Evolutionary conservation across 306 rosid species (phyloP), one percentile per base, ranked within the genome.

Genomic region (Lathyrus oleraceus): DNA sequence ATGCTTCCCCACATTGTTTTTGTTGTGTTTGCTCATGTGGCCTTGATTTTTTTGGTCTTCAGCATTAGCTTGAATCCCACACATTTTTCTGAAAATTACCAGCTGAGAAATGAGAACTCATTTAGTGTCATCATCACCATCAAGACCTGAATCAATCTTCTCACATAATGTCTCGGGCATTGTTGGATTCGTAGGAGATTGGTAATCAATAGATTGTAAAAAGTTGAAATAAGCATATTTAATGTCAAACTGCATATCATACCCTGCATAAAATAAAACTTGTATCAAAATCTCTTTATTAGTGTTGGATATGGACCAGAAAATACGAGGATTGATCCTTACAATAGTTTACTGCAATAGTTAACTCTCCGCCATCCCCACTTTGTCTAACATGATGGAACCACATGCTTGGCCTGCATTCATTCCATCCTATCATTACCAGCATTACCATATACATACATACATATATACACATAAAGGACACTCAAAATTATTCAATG

Each of bases 321-420:
- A 43, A 62, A 7, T 17, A 40, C 14, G 3, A 65, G 73, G 17
- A 20, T 71, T 56, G 73, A 58, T 70, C 69, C 90, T 84, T 78
- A 88, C 95, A 91, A 58, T 91, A 91, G 64, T 88, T 91, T 48
- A 91, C 81, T 40, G 97, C 97, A 66, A 87, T 83, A 38, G 89
- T 81, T 30, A 82, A 66, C 49, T 89, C 92, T 17, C 75, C 75
- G 53, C 79, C 82, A 80, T 85, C 84, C 5, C 84, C 76, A 66
- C 85, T 77, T 73, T 91, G 96, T 65, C 88, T 83, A 58, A 91
- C 97, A 70, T 87, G 96, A 85, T 91, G 97, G 76, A 91, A 88
- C 97, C 96, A 91, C 93, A 87, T 85, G 56, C 93, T 88, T 43
- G 97, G 97, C 91, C 97, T 90, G 95, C 85, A 84, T 60, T 25